Evolutionary conservation across 768 basidiomycete species (phyloP).

Genomic region (Ramaria rubella): DNA sequence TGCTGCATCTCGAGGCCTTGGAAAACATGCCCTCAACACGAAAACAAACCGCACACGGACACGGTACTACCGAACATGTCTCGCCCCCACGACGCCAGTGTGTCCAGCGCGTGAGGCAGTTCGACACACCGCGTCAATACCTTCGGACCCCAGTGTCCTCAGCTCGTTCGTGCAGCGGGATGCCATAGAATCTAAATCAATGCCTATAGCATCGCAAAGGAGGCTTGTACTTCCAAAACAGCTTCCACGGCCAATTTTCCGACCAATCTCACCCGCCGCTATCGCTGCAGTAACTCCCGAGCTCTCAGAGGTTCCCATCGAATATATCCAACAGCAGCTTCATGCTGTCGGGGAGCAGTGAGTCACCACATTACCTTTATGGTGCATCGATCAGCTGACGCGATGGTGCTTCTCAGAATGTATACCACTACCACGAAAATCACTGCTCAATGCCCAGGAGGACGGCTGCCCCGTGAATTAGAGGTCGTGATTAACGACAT

Average conservation of each 20-base stretch:
- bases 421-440: background rate
- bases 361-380: background rate
- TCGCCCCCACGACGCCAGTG: too few relatives aligned
- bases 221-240: conserved; percentile 43
- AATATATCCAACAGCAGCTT: conserved; percentile 44
- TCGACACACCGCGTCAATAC: too few relatives aligned
- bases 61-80: background rate
- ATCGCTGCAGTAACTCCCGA: conserved; percentile 48
- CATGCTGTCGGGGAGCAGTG: conserved; percentile 2
- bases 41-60: background rate
- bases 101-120: too few relatives aligned
- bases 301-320: conserved; percentile 46
- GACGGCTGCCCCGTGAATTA: conserved; percentile 38
- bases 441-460: conserved; percentile 8
- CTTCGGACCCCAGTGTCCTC: too few relatives aligned
- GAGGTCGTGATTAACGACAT: conserved; percentile 34
- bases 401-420: background rate
- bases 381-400: background rate
- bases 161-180: background rate
- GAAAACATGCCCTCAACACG: background rate
- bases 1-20: too few relatives aligned
- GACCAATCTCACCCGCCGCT: conserved; percentile 50
- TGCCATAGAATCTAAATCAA: background rate
- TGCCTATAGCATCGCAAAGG: background rate
- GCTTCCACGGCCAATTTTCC: conserved; percentile 55